A percentile compares a stretch with the other conserved stretches of the same genome.
These are phyloP conservation scores for Aspergillus carbonarius DNA, from an alignment of 2,329 filamentous ascomycete species.

Conservation along the genomic window DNA sequence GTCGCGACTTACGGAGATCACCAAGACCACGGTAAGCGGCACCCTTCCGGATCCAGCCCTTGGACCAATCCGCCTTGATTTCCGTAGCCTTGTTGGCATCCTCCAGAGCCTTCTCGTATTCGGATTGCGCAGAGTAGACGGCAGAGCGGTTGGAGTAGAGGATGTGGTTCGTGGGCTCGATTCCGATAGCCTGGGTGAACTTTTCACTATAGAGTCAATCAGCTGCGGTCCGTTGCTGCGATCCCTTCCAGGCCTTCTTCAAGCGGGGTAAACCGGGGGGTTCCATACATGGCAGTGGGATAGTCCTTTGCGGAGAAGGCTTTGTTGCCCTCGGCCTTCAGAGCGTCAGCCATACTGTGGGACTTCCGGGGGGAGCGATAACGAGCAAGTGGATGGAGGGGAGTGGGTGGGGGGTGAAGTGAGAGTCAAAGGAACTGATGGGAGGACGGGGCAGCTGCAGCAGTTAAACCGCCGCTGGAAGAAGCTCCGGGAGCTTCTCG, in stretches of 20 bases:
- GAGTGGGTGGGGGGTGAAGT: slow-evolving; percentile 5
- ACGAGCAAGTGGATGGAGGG: not conserved
- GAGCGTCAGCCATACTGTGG: slow-evolving; percentile 67
- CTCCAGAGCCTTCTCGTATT: slow-evolving; percentile 79
- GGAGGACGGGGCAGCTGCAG: slow-evolving; percentile 12
- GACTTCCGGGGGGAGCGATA: slow-evolving; percentile 5
- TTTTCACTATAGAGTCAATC: slow-evolving; percentile 64
- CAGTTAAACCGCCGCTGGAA: slow-evolving; percentile 20
- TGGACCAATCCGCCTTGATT: slow-evolving; percentile 96
- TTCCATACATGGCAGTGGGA: slow-evolving; percentile 87
- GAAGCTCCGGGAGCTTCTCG: slow-evolving; percentile 41
- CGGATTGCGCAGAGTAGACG: slow-evolving; percentile 80
- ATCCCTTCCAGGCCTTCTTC: not conserved
- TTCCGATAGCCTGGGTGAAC: slow-evolving; percentile 87
- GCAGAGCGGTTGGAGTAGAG: slow-evolving; percentile 97
- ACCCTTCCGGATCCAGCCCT: slow-evolving; percentile 93
- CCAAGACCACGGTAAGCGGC: slow-evolving; percentile 84
- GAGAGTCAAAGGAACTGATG: slow-evolving; percentile 3
- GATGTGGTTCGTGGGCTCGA: slow-evolving; percentile 89
- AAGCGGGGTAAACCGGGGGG: slow-evolving; percentile 24
- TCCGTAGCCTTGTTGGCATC: slow-evolving; percentile 93
- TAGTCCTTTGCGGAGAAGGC: slow-evolving; percentile 98
- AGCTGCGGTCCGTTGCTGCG: not conserved
- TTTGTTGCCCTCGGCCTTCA: slow-evolving; percentile 98
- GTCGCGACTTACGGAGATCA: slow-evolving; percentile 62